Conservation (phyloP, 345 rosid species). For the Populus euphratica region DNA sequence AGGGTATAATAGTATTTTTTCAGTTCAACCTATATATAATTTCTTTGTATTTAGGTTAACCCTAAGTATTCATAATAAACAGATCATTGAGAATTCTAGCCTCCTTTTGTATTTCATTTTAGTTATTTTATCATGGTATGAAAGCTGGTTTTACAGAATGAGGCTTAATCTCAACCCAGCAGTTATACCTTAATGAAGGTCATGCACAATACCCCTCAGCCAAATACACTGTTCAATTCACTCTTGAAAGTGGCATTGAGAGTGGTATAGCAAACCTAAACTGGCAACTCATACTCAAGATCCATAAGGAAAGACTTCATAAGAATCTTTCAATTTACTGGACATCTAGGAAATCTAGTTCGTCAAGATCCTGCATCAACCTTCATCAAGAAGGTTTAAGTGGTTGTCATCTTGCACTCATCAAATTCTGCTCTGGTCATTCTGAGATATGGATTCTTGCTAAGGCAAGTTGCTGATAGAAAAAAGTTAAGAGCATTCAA, state of each 20-base stretch:
- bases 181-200: background rate
- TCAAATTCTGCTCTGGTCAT: conserved; percentile 69
- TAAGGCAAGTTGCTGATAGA: background rate
- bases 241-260: conserved; percentile 73
- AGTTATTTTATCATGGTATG: too few relatives aligned
- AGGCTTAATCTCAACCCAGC: background rate
- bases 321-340: conserved; percentile 72
- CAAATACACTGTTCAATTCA: conserved; percentile 68
- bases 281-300: conserved; percentile 78
- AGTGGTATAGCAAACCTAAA: conserved; percentile 76
- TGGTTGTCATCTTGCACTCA: conserved; percentile 85
- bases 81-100: too few relatives aligned
- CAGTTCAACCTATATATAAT: too few relatives aligned
- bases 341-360: conserved; percentile 75
- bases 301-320: conserved; percentile 88
- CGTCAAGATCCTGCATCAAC: conserved; percentile 78
- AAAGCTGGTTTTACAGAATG: too few relatives aligned
- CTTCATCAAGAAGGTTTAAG: conserved; percentile 82
- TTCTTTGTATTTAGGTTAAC: too few relatives aligned
- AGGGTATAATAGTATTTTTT: too few relatives aligned
- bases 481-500: background rate
- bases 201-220: conserved; percentile 84
- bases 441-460: background rate
- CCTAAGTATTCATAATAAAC: too few relatives aligned
- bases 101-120: too few relatives aligned